Percentiles rank a stretch among this genome's conserved stretches.
Evolutionary conservation across 2,329 filamentous ascomycete species (phyloP).

Genomic region (Fonsecaea monophora): DNA sequence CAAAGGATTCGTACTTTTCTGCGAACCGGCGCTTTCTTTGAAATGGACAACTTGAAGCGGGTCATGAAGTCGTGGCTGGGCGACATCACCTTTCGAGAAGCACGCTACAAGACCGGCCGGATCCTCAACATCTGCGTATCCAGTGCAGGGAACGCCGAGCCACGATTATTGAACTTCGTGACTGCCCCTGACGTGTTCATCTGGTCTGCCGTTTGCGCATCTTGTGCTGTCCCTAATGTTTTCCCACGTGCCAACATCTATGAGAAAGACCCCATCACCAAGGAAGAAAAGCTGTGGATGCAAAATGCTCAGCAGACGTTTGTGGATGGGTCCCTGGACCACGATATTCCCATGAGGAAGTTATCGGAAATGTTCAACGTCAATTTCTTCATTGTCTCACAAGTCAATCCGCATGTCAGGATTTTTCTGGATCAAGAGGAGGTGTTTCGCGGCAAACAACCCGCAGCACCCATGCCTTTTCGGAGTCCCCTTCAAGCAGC

Average conservation of each 20-base stretch:
- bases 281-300: constrained; percentile 81
- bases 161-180: constrained; percentile 86
- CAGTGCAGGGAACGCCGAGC: constrained; percentile 85
- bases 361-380: constrained; percentile 96
- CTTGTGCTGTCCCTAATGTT: constrained; percentile 83
- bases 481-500: constrained; percentile 61
- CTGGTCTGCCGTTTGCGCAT: constrained; percentile 92
- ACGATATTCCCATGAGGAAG: constrained; percentile 88
- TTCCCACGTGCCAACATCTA: constrained; percentile 80
- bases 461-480: constrained; percentile 27
- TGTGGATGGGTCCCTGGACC: constrained; percentile 95
- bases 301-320: constrained; percentile 73
- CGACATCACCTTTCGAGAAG: constrained; percentile 93
- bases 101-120: constrained; percentile 89
- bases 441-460: constrained; percentile 49
- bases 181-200: constrained; percentile 94
- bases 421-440: constrained; percentile 83
- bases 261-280: constrained; percentile 83
- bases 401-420: constrained; percentile 93
- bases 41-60: constrained; percentile 78
- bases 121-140: constrained; percentile 96
- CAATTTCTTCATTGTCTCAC: constrained; percentile 96
- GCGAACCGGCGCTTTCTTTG: constrained; percentile 68
- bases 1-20: constrained; percentile 77
- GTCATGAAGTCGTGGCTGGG: constrained; percentile 84